Evolutionary conservation across 2,329 filamentous ascomycete genomes (phyloP).

Genomic region (Colletotrichum sp.): DNA sequence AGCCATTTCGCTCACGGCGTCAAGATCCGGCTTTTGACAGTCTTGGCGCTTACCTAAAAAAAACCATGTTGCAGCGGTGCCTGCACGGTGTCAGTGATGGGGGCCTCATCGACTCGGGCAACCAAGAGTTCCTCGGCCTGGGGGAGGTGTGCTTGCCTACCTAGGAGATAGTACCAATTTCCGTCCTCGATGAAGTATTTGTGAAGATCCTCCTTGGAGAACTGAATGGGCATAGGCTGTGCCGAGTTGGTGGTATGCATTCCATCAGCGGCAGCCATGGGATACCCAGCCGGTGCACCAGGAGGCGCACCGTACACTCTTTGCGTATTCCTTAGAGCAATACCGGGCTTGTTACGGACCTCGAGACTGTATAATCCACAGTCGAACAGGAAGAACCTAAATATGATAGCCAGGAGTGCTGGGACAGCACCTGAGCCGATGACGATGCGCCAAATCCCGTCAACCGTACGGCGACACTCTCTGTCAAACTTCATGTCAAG

Average conservation of each 20-base stretch:
- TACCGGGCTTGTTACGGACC: slow-evolving; percentile 65
- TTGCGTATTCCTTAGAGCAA: slow-evolving; percentile 64
- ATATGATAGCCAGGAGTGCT: slow-evolving; percentile 67
- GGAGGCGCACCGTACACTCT: slow-evolving; percentile 56
- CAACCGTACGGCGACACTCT: slow-evolving; percentile 52
- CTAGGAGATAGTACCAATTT: slow-evolving; percentile 50
- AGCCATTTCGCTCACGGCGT: neutral
- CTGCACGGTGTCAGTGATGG: slow-evolving; percentile 5
- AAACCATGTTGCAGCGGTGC: slow-evolving; percentile 57
- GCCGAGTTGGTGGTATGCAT: slow-evolving; percentile 37
- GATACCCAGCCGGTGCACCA: slow-evolving; percentile 22
- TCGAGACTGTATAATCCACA: slow-evolving; percentile 70
- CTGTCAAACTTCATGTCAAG: slow-evolving; percentile 48
- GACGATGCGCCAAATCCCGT: slow-evolving; percentile 71
- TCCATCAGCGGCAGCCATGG: slow-evolving; percentile 31
- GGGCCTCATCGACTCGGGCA: neutral
- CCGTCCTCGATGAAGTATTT: slow-evolving; percentile 55
- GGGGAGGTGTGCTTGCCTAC: slow-evolving; percentile 18
- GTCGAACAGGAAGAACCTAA: slow-evolving; percentile 71
- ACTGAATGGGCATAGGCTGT: slow-evolving; percentile 49
- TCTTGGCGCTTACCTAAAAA: slow-evolving; percentile 29
- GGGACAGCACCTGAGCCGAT: slow-evolving; percentile 70
- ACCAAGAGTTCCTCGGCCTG: neutral
- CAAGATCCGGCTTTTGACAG: neutral
- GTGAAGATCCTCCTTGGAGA: slow-evolving; percentile 51